Base-by-base conservation (phyloP, 2,329 filamentous ascomycete species). In the Diplodia intermedia region DNA sequence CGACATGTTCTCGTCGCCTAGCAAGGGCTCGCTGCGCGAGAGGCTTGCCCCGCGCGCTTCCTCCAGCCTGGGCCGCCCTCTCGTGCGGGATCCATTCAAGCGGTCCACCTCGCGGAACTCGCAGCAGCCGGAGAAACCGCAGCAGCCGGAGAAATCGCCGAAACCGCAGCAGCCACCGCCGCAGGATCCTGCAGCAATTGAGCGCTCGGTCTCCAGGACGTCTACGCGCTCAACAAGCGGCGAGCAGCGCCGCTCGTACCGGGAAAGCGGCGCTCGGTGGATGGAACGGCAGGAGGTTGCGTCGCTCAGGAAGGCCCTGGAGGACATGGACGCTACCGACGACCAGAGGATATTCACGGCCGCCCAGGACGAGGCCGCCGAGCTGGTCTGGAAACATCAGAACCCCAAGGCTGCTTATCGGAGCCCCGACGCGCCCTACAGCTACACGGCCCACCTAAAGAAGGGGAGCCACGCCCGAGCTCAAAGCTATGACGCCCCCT, bases 241-340 rank as follows among this genome's bases (percentile, higher is more conserved):
- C 88, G 7, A 91, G 85, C 69, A 83, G 75, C 68, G 72, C 14
- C 33, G 88, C 53, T 88, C 86, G 8, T 93, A 93, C 77, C 89
- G 91, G 67, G 91, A 93, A 77, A 86, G 88, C 68, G 90, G 90
- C 20, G 87, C 89, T 75, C 83, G 91, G 72, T 92, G 90, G 89
- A 91, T 92, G 86, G 91, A 94, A 77, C 91, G 91, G 77, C 90
- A 93, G 75, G 91, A 94, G 78, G 89, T 88, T 4, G 85, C 85
- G 43, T 90, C 90, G 23, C 79, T 94, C 69, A 86, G 90, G 20
- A 85, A 88, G 69, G 91, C 91, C 12, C 88, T 94, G 84, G 87
- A 92, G 71, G 89, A 91, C 73, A 87, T 93, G 85, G 87, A 91
- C 69, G 71, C 91, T 33, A 84, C 88, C 2, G 88, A 90, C 23